Evolutionary conservation across 345 rosid species (phyloP).

Genomic region (Cardamine chenopodiifolia): DNA sequence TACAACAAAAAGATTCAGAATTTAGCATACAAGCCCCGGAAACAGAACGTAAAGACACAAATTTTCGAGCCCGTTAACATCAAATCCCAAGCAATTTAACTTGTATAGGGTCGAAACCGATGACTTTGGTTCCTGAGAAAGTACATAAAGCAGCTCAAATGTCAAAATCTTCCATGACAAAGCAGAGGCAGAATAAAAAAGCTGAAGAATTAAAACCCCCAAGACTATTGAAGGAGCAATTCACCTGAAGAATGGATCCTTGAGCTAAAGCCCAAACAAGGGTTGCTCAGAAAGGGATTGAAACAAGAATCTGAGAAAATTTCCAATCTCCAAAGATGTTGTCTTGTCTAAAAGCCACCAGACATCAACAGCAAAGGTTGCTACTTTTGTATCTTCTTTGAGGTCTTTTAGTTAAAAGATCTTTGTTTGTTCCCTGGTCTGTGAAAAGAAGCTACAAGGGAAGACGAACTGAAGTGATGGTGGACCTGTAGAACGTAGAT

Average conservation of each 20-base stretch:
- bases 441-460: not conserved
- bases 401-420: slow-evolving; percentile 15
- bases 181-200: not conserved
- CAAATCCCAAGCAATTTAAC: slow-evolving; percentile 14
- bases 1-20: slow-evolving; percentile 2
- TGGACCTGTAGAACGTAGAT: slow-evolving; percentile 14
- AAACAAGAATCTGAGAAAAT: slow-evolving; percentile 16
- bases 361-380: not conserved
- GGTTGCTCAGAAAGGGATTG: not conserved
- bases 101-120: not conserved
- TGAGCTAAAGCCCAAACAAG: slow-evolving; percentile 13
- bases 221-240: slow-evolving; percentile 10
- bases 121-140: not conserved
- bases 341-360: slow-evolving; percentile 21
- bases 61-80: not conserved
- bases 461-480: slow-evolving; percentile 36
- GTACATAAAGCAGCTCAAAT: slow-evolving; percentile 7
- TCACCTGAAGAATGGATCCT: slow-evolving; percentile 14
- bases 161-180: slow-evolving; percentile 2
- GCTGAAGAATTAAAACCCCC: slow-evolving; percentile 13
- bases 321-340: slow-evolving; percentile 9
- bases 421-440: slow-evolving; percentile 14
- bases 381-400: slow-evolving; percentile 15
- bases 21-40: not conserved
- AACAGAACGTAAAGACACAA: slow-evolving; percentile 1